Evolutionary conservation across 106 monocot genomes (phyloP).

Genomic region (Apostasia ramifera): DNA sequence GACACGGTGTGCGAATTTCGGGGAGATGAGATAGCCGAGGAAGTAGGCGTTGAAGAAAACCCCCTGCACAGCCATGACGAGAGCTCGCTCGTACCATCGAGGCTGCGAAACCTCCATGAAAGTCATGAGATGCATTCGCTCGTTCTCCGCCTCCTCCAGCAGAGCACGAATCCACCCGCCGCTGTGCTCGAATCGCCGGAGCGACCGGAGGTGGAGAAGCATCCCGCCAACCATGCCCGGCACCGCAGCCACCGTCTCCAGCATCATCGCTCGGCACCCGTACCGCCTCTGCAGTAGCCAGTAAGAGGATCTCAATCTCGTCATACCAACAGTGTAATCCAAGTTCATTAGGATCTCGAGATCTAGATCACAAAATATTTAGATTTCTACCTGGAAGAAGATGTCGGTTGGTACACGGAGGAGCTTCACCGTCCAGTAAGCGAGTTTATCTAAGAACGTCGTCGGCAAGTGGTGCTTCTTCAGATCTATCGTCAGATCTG

Average conservation of each 20-base stretch:
- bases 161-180: slow-evolving; percentile 31
- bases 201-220: slow-evolving; percentile 33
- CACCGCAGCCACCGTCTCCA: slow-evolving; percentile 25
- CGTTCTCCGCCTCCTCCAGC: slow-evolving; percentile 26
- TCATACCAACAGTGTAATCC: not conserved
- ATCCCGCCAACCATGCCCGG: slow-evolving; percentile 30
- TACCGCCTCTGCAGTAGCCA: slow-evolving; percentile 7
- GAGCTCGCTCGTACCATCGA: slow-evolving; percentile 34
- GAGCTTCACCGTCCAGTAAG: slow-evolving; percentile 43
- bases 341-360: not conserved
- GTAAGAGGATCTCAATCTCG: not conserved
- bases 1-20: slow-evolving; percentile 38
- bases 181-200: slow-evolving; percentile 41
- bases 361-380: not conserved
- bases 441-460: slow-evolving; percentile 34
- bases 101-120: slow-evolving; percentile 42
- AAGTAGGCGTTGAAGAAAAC: slow-evolving; percentile 40
- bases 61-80: slow-evolving; percentile 29
- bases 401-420: slow-evolving; percentile 47
- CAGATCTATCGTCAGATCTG: slow-evolving; percentile 47
- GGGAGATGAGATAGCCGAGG: slow-evolving; percentile 23
- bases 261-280: slow-evolving; percentile 25
- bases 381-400: slow-evolving; percentile 47
- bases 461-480: slow-evolving; percentile 50
- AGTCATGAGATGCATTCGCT: slow-evolving; percentile 41